Percentiles rank a stretch among this genome's conserved stretches.
Conservation (phyloP, 1,284 basidiomycete genomes). For the Thelephora terrestris region DNA sequence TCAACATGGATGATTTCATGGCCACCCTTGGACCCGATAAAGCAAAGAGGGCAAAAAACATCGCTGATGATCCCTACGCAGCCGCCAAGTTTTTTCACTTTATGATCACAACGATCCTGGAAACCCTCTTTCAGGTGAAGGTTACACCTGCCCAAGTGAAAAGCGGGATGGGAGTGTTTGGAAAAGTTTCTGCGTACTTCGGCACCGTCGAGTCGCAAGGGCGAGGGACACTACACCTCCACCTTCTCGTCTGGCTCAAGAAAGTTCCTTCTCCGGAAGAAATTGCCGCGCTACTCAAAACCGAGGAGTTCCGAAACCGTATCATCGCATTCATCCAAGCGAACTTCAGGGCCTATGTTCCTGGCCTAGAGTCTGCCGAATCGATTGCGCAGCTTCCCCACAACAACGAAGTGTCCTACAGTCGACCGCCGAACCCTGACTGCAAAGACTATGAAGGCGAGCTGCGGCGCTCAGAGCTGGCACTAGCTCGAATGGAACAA, state of each 20-base stretch:
- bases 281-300: slow-evolving; percentile 17
- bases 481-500: slow-evolving; percentile 18
- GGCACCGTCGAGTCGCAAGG: slow-evolving; percentile 22
- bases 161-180: slow-evolving; percentile 13
- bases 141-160: slow-evolving; percentile 11
- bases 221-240: slow-evolving; percentile 20
- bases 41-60: slow-evolving; percentile 18
- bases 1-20: slow-evolving; percentile 27
- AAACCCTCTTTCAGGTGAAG: slow-evolving; percentile 25
- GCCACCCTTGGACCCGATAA: slow-evolving; percentile 17
- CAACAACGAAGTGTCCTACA: slow-evolving; percentile 17
- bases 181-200: slow-evolving; percentile 18
- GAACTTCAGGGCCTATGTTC: slow-evolving; percentile 21
- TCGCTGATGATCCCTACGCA: slow-evolving; percentile 28
- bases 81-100: slow-evolving; percentile 31
- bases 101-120: slow-evolving; percentile 22
- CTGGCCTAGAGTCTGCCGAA: slow-evolving; percentile 9
- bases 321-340: slow-evolving; percentile 18
- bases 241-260: slow-evolving; percentile 20
- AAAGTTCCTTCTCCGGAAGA: slow-evolving; percentile 17
- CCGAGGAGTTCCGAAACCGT: slow-evolving; percentile 16
- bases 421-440: slow-evolving; percentile 11
- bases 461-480: slow-evolving; percentile 4
- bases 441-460: slow-evolving; percentile 4
- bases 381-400: slow-evolving; percentile 7